These are phyloP conservation scores for Smallanthus sonchifolius DNA, from an alignment of 129 eudicot species.

Conservation along the genomic window DNA sequence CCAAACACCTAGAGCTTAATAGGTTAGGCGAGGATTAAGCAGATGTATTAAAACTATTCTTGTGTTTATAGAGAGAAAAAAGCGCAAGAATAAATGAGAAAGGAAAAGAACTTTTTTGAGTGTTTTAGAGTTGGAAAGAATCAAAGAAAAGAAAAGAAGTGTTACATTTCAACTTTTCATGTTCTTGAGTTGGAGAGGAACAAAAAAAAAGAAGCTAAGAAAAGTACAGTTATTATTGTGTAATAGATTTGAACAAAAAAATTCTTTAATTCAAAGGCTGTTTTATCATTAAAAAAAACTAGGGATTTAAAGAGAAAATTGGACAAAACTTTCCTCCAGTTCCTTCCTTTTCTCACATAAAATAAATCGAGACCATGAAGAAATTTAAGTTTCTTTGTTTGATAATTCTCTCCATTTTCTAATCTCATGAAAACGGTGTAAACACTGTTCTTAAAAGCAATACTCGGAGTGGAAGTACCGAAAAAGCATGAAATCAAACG, in stretches of 20 bases:
- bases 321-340: neutral
- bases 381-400: neutral
- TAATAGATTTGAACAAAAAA: neutral
- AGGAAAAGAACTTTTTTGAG: neutral
- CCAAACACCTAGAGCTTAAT: neutral
- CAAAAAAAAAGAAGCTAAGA: neutral
- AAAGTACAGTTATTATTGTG: neutral
- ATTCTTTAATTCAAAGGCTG: neutral
- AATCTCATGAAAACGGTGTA: neutral
- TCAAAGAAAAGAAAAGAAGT: neutral
- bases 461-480: neutral
- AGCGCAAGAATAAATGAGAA: neutral
- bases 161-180: neutral
- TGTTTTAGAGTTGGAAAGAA: neutral
- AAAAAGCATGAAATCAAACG: neutral
- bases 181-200: neutral
- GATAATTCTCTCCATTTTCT: neutral
- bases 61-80: neutral
- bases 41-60: neutral
- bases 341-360: neutral
- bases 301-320: neutral
- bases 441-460: neutral
- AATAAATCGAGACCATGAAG: neutral
- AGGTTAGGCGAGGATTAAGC: neutral
- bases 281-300: neutral